These are phyloP conservation scores for Debaryomycetaceae sp. DNA, from an alignment of 1,139 yeast species.

Conservation along the genomic window DNA sequence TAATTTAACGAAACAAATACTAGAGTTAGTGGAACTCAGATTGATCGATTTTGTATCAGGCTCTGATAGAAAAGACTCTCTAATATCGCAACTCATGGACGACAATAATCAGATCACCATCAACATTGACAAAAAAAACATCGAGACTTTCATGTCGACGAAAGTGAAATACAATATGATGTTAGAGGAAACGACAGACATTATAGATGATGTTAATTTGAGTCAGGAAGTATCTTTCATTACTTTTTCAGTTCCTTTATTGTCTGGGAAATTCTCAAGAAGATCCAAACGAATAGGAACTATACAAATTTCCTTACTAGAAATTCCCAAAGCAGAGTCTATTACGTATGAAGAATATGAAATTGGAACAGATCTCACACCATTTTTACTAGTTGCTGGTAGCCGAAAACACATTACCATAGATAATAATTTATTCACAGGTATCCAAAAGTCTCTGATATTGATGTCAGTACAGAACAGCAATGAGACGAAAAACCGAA, in stretches of 20 bases:
- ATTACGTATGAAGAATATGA: slow-evolving; percentile 14
- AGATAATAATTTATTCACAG: neutral
- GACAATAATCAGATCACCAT: slow-evolving; percentile 28
- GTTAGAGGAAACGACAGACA: slow-evolving; percentile 7
- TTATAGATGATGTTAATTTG: slow-evolving; percentile 4
- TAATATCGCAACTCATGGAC: slow-evolving; percentile 17
- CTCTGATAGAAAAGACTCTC: slow-evolving; percentile 5
- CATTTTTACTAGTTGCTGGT: slow-evolving; percentile 3
- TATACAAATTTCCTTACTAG: slow-evolving; percentile 29
- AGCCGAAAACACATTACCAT: neutral
- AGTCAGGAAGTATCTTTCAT: slow-evolving; percentile 19
- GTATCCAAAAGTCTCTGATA: neutral
- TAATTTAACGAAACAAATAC: slow-evolving; percentile 27
- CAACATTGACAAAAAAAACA: slow-evolving; percentile 18
- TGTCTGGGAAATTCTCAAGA: slow-evolving; percentile 15
- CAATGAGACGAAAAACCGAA: neutral
- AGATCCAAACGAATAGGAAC: slow-evolving; percentile 28
- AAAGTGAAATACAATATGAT: slow-evolving; percentile 5
- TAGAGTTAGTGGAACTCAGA: slow-evolving; percentile 22
- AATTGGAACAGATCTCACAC: slow-evolving; percentile 24
- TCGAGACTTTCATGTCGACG: slow-evolving; percentile 30
- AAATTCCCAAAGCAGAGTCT: slow-evolving; percentile 12
- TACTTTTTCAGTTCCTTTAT: slow-evolving; percentile 33
- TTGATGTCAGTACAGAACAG: neutral
- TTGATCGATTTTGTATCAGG: slow-evolving; percentile 20